Percentiles rank a stretch among this genome's conserved stretches.
phyloP scores from a whole-genome alignment of 1,284 basidiomycete species.

The Ustilago crameri region DNA sequence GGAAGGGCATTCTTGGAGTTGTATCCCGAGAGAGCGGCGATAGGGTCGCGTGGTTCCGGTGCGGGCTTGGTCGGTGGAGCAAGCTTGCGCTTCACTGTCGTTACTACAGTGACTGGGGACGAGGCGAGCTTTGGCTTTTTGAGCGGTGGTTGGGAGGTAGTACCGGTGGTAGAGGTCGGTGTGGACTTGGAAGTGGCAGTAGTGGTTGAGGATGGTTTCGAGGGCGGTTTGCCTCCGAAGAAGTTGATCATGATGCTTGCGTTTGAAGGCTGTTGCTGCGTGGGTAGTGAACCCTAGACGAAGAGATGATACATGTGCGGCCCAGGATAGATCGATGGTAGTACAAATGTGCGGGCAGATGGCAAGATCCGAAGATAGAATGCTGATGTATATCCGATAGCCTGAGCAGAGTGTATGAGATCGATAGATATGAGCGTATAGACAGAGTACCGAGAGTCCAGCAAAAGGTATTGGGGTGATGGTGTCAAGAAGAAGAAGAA shows the following conservation, averaged over 20 bases:
- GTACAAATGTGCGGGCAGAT: neutral
- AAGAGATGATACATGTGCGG: slow-evolving; percentile 2
- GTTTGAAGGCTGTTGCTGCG: neutral
- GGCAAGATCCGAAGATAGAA: neutral
- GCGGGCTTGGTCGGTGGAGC: slow-evolving; percentile 23
- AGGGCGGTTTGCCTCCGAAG: slow-evolving; percentile 37
- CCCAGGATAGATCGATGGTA: neutral
- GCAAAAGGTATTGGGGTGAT: neutral
- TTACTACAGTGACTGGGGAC: slow-evolving; percentile 39
- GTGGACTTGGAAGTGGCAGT: slow-evolving; percentile 8
- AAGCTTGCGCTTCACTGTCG: slow-evolving; percentile 34
- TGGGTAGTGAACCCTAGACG: neutral
- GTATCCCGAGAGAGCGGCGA: slow-evolving; percentile 38
- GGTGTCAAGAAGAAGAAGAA: slow-evolving; percentile 1
- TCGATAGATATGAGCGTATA: neutral
- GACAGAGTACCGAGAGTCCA: neutral
- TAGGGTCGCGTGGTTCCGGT: slow-evolving; percentile 33
- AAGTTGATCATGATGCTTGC: slow-evolving; percentile 41
- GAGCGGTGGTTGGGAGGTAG: slow-evolving; percentile 16
- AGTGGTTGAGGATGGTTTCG: too few species aligned
- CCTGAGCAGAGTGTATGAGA: neutral
- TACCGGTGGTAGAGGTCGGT: slow-evolving; percentile 3
- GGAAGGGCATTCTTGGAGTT: slow-evolving; percentile 47
- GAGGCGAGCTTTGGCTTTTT: slow-evolving; percentile 36
- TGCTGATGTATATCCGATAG: neutral